Conservation (phyloP, 75 land plant genomes). For the Sequoia sempervirens region DNA sequence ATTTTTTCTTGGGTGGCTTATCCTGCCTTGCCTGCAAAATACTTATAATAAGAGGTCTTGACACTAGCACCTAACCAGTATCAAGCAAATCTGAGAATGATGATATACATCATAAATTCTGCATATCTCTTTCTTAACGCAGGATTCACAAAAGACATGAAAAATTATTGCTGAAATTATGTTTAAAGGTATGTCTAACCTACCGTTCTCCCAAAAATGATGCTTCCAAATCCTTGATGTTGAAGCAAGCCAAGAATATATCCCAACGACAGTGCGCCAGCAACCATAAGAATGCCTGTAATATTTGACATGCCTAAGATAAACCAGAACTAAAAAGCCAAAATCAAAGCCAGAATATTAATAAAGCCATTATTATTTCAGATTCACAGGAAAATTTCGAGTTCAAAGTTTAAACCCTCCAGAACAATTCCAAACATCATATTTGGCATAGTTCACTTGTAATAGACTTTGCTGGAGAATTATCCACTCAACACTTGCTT, state of each 20-base stretch:
- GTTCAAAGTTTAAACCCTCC: background rate
- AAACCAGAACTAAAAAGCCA: too few relatives aligned
- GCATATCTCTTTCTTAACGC: background rate
- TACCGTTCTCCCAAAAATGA: constrained; percentile 28
- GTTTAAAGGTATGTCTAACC: background rate
- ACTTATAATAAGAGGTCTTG: background rate
- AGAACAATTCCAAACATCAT: background rate
- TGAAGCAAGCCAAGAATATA: constrained; percentile 54
- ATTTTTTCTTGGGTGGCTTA: constrained; percentile 4
- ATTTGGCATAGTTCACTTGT: background rate
- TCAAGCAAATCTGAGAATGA: background rate
- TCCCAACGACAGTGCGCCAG: constrained; percentile 59
- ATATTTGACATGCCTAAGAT: constrained; percentile 1
- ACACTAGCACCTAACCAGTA: background rate
- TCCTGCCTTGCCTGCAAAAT: constrained; percentile 2
- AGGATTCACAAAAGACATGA: background rate
- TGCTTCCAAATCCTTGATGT: constrained; percentile 53
- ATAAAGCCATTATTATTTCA: background rate
- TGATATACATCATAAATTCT: background rate
- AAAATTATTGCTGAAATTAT: background rate
- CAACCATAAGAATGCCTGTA: constrained; percentile 57
- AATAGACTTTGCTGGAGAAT: background rate
- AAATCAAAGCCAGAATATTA: background rate
- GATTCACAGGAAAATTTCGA: background rate
- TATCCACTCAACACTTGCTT: background rate